Conservation (phyloP, 2,329 filamentous ascomycete species). For the Botrytis hyacinthi region DNA sequence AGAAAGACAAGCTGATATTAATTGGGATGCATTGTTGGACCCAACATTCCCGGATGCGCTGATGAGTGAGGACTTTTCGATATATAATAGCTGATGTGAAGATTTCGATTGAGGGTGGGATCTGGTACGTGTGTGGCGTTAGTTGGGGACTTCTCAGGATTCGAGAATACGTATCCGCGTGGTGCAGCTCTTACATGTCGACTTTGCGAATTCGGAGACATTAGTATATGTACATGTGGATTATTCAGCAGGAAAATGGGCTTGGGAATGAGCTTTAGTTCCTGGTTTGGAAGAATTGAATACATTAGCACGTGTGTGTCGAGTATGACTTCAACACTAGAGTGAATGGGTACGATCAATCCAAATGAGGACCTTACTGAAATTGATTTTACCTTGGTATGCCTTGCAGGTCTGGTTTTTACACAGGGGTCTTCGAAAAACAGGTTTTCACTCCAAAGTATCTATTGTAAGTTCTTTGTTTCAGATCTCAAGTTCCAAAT, state of each 20-base stretch:
- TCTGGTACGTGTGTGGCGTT: background rate
- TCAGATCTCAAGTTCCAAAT: background rate
- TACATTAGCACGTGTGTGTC: background rate
- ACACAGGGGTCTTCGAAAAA: background rate
- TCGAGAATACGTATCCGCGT: background rate
- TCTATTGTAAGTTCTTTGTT: background rate
- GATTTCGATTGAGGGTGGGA: background rate
- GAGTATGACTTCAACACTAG: background rate
- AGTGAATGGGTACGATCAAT: background rate
- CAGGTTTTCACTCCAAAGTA: background rate
- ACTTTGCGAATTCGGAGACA: background rate
- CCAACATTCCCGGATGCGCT: constrained; percentile 20
- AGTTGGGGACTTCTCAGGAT: background rate
- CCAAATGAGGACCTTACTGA: background rate
- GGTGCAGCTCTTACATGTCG: background rate
- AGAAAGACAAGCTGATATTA: constrained; percentile 22
- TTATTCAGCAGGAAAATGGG: background rate
- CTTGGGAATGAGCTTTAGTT: background rate
- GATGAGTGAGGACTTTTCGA: constrained; percentile 18
- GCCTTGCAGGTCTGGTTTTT: background rate
- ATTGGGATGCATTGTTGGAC: constrained; percentile 32
- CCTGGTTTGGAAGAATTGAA: background rate
- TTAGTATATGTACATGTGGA: background rate
- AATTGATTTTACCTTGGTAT: background rate
- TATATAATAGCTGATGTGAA: constrained; percentile 1